Evolutionary conservation across 805 yeast species (phyloP).

Genomic region (Saccharomycopsis babjevae): DNA sequence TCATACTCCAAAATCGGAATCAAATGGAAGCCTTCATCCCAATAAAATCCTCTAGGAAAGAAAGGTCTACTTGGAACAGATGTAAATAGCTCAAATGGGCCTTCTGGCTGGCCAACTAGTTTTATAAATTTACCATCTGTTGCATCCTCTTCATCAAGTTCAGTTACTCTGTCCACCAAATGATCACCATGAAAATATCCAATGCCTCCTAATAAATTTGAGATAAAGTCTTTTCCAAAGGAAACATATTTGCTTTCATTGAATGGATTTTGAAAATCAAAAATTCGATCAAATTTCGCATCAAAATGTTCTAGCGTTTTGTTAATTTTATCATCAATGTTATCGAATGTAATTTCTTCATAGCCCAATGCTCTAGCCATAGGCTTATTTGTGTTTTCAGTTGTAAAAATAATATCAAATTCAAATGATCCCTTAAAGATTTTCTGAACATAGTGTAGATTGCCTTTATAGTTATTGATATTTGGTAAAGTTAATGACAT

Average conservation of each 20-base stretch:
- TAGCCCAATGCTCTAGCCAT: constrained; percentile 5
- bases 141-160: constrained; percentile 59
- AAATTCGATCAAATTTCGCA: constrained; percentile 39
- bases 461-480: constrained; percentile 54
- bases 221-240: constrained; percentile 71
- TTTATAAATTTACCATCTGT: constrained; percentile 27
- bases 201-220: constrained; percentile 83
- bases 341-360: constrained; percentile 19
- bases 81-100: constrained; percentile 68
- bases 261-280: constrained; percentile 48
- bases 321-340: constrained; percentile 29
- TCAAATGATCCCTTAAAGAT: constrained; percentile 64
- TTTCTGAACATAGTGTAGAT: constrained; percentile 71
- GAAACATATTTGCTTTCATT: constrained; percentile 30
- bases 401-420: constrained; percentile 58
- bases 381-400: constrained; percentile 22
- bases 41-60: constrained; percentile 93
- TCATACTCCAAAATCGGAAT: constrained; percentile 77
- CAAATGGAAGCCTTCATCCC: constrained; percentile 98
- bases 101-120: constrained; percentile 52
- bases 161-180: constrained; percentile 63
- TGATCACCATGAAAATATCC: constrained; percentile 82
- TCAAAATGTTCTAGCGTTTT: constrained; percentile 33
- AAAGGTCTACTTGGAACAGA: constrained; percentile 88
- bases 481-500: constrained; percentile 45